Conservation (phyloP, 768 basidiomycete genomes). For the Fomitopsis pulvina region DNA sequence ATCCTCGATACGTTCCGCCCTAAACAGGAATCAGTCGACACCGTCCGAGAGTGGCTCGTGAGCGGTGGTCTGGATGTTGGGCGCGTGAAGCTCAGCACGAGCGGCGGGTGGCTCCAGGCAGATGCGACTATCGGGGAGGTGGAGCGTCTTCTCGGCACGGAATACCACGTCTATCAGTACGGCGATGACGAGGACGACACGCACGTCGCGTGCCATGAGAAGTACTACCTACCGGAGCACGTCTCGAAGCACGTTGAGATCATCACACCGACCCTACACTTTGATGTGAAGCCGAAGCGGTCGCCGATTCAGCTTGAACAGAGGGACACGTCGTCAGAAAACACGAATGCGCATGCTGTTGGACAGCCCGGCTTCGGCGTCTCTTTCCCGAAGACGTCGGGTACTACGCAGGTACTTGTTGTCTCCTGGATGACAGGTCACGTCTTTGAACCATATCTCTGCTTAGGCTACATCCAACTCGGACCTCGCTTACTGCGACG, state of each 20-base stretch:
- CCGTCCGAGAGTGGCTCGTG: constrained; percentile 38
- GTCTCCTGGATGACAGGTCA: not conserved
- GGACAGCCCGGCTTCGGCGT: constrained; percentile 11
- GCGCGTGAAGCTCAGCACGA: constrained; percentile 25
- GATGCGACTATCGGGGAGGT: constrained; percentile 36
- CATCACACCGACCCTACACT: constrained; percentile 67
- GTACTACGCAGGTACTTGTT: constrained; percentile 5
- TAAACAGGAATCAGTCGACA: constrained; percentile 30
- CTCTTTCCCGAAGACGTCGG: constrained; percentile 11
- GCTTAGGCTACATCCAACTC: not conserved
- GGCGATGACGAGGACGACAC: constrained; percentile 24
- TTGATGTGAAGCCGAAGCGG: constrained; percentile 37
- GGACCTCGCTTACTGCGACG: constrained; percentile 19
- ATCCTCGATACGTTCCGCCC: constrained; percentile 41
- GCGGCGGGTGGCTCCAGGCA: constrained; percentile 40
- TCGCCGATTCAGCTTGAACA: not conserved
- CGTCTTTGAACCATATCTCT: not conserved
- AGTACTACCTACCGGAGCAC: constrained; percentile 55
- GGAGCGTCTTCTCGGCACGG: constrained; percentile 36
- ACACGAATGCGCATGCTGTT: not conserved
- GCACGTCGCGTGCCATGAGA: constrained; percentile 49
- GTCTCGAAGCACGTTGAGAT: constrained; percentile 56
- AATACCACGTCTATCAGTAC: constrained; percentile 35
- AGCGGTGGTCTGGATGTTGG: constrained; percentile 4
- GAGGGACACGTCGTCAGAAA: not conserved